Conservation (phyloP, 2,329 filamentous ascomycete species). For the Sphaceloma murrayae region DNA sequence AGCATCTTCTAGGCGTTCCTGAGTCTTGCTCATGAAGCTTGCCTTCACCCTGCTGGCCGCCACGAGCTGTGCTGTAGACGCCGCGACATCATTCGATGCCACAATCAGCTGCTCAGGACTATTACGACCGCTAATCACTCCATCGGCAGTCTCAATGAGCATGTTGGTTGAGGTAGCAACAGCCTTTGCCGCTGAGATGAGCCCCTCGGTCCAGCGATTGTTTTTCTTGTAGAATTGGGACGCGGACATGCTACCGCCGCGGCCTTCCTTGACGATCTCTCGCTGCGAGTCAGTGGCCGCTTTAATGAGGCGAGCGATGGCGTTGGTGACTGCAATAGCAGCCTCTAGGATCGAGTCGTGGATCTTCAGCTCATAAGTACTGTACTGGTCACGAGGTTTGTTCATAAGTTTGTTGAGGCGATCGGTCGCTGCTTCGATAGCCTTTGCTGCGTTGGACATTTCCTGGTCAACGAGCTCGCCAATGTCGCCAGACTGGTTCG, state of each 20-base stretch:
- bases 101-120: constrained; percentile 96
- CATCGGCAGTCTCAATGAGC: constrained; percentile 94
- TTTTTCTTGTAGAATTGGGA: constrained; percentile 99
- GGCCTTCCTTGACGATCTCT: constrained; percentile 90
- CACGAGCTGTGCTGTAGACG: constrained; percentile 91
- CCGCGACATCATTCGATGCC: constrained; percentile 91
- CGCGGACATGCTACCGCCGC: constrained; percentile 66
- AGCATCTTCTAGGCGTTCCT: constrained; percentile 81
- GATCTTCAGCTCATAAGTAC: constrained; percentile 91
- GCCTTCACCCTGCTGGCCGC: constrained; percentile 94
- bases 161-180: constrained; percentile 90
- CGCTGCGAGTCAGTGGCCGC: constrained; percentile 87
- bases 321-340: constrained; percentile 84
- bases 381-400: constrained; percentile 91
- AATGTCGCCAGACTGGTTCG: constrained; percentile 69
- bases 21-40: constrained; percentile 93
- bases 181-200: constrained; percentile 94
- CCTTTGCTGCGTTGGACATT: constrained; percentile 85
- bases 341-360: constrained; percentile 92
- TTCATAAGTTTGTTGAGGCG: constrained; percentile 86
- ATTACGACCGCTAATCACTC: constrained; percentile 83
- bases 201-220: constrained; percentile 96
- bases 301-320: constrained; percentile 89
- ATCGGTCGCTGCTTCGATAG: constrained; percentile 84
- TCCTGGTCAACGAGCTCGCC: constrained; percentile 89